Conservation (phyloP, 1,139 yeast genomes). For the Yamadazyma epiphylla region DNA sequence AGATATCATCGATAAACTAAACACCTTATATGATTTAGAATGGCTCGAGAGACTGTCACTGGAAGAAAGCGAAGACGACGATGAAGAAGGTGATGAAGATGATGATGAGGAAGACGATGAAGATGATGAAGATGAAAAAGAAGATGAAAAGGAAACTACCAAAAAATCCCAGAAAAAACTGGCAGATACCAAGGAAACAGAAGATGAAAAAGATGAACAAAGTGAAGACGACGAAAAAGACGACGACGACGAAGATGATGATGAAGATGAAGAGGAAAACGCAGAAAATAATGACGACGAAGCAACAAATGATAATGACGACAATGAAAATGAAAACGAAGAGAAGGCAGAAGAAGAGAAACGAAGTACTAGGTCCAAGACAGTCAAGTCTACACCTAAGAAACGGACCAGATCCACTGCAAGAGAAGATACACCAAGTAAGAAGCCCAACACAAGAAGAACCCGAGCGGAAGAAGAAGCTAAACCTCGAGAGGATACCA, state of each 20-base stretch:
- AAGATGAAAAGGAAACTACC: constrained; percentile 1
- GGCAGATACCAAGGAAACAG: neutral
- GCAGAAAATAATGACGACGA: constrained; percentile 1
- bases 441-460: constrained; percentile 7
- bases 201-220: neutral
- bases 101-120: constrained; percentile 1
- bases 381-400: constrained; percentile 3
- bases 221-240: neutral
- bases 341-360: constrained; percentile 1
- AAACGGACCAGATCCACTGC: constrained; percentile 10
- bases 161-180: no score
- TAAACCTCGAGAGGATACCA: constrained; percentile 3
- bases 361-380: constrained; percentile 1
- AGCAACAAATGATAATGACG: neutral
- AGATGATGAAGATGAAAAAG: neutral
- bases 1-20: constrained; percentile 60
- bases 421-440: constrained; percentile 2
- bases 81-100: neutral
- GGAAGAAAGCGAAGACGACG: constrained; percentile 1
- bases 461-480: constrained; percentile 3
- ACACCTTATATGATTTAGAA: constrained; percentile 49
- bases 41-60: constrained; percentile 36
- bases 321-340: neutral
- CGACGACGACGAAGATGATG: constrained; percentile 1
- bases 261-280: constrained; percentile 1